These are phyloP conservation scores for Corinectria fuckeliana DNA, from an alignment of 2,329 filamentous ascomycete species.

Conservation along the genomic window DNA sequence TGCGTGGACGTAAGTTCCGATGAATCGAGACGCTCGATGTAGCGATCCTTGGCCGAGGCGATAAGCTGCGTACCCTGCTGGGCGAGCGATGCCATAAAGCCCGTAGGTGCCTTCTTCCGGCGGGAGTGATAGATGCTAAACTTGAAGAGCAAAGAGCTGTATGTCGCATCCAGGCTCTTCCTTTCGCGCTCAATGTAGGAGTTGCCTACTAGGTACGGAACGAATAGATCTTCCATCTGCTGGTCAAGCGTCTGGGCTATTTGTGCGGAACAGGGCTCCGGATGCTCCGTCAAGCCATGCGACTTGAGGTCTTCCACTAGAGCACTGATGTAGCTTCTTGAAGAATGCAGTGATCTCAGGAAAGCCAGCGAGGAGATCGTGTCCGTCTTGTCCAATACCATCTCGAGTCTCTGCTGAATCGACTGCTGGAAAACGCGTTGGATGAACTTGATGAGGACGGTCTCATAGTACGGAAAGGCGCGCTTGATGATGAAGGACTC, in stretches of 20 bases:
- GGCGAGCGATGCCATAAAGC: constrained; percentile 90
- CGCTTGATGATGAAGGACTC: constrained; percentile 97
- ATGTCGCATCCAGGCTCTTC: constrained; percentile 77
- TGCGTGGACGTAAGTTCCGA: constrained; percentile 88
- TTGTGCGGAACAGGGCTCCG: constrained; percentile 86
- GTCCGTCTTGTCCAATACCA: constrained; percentile 93
- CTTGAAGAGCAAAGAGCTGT: constrained; percentile 93
- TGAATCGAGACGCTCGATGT: constrained; percentile 86
- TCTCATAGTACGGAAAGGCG: constrained; percentile 95
- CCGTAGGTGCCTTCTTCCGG: constrained; percentile 85
- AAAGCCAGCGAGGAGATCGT: constrained; percentile 92
- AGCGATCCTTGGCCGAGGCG: constrained; percentile 86
- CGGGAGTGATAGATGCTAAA: constrained; percentile 94
- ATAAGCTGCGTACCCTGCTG: constrained; percentile 90
- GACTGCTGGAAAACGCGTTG: constrained; percentile 98
- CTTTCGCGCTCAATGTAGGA: constrained; percentile 74
- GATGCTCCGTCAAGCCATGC: constrained; percentile 93
- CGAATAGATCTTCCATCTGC: constrained; percentile 78
- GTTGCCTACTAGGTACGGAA: constrained; percentile 72
- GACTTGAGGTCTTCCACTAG: constrained; percentile 92
- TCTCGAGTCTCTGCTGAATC: constrained; percentile 92
- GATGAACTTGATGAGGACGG: constrained; percentile 89
- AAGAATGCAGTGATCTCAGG: constrained; percentile 87
- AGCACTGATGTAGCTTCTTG: constrained; percentile 84
- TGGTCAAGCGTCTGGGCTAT: constrained; percentile 78